Evolutionary conservation across 2,329 filamentous ascomycete genomes (phyloP), one percentile per base, ranked within the genome.

Genomic region (Colletotrichum cuscutae): DNA sequence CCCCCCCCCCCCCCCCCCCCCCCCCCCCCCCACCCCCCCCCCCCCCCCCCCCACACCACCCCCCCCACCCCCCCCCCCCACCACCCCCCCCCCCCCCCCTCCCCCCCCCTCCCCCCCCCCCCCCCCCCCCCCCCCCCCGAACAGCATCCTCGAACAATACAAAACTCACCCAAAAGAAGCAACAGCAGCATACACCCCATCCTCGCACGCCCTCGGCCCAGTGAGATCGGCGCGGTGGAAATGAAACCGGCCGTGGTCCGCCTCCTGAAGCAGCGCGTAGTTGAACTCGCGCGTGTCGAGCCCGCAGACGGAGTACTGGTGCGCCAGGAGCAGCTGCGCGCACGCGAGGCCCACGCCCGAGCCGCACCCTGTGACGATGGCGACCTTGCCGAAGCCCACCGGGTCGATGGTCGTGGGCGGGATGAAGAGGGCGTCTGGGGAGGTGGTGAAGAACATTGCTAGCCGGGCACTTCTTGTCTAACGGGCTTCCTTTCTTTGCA

Each of bases 261-360:
- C 75, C 30, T 74, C 74, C 5, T 75, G 66, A 13, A 78, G 66
- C 5, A 80, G 76, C 22, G 60, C 61, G 61, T 81, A 72, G 35
- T 56, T 58, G 65, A 72, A 72, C 2, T 37, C 65, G 30, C 54
- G 53, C 9, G 28, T 24, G 35, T 72, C 59, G 42, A 72, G 69
- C 13, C 65, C 59, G 53, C 65, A 72, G 7, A 72, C 65, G 32
- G 62, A 52, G 26, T 59, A 68, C 52, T 72, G 69, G 52, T 69
- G 69, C 32, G 69, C 65, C 24, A 69, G 80, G 11, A 82, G 79
- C 1, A 80, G 76, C 72, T 80, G 78, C 1, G 79, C 77, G 19
- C 79, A 80, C 6, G 80, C 79, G 1, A 82, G 77, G 19, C 81
- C 80, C 49, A 82, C 79, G 49, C 81, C 81, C 28, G 77, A 81